Evolutionary conservation across 345 rosid genomes (phyloP).

Genomic region (Hypericum perforatum): DNA sequence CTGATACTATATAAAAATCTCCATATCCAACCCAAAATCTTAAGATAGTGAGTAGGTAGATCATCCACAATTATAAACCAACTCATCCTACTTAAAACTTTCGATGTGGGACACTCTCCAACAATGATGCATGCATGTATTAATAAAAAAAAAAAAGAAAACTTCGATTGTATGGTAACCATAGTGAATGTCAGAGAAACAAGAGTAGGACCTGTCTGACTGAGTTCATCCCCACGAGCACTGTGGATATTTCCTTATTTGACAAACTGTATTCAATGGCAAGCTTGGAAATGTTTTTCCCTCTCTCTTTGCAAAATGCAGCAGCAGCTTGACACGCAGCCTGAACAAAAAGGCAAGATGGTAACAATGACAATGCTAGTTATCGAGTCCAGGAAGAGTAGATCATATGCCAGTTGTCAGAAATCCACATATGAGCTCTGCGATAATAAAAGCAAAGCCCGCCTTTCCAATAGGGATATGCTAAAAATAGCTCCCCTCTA

Average conservation of each 20-base stretch:
- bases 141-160: constrained; percentile 1
- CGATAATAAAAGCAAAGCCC: too few species aligned
- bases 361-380: background rate
- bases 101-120: too few species aligned
- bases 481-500: too few species aligned
- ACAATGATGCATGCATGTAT: background rate
- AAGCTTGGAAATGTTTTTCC: constrained; percentile 69
- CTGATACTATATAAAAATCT: too few species aligned
- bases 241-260: constrained; percentile 60
- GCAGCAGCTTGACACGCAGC: constrained; percentile 73
- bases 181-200: background rate
- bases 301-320: constrained; percentile 53
- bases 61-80: too few species aligned
- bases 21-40: too few species aligned
- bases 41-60: too few species aligned
- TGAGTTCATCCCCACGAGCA: constrained; percentile 88
- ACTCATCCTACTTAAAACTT: too few species aligned
- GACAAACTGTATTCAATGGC: constrained; percentile 78
- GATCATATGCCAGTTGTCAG: background rate
- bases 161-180: background rate
- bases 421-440: background rate
- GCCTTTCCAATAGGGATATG: too few species aligned
- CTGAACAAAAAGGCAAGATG: constrained; percentile 22
- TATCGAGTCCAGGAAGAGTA: background rate
- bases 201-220: constrained; percentile 44